A percentile compares a stretch with the other conserved stretches of the same genome.
Evolutionary conservation across 352 stramenopile species (phyloP).

Genomic region (Pythium diclinum): DNA sequence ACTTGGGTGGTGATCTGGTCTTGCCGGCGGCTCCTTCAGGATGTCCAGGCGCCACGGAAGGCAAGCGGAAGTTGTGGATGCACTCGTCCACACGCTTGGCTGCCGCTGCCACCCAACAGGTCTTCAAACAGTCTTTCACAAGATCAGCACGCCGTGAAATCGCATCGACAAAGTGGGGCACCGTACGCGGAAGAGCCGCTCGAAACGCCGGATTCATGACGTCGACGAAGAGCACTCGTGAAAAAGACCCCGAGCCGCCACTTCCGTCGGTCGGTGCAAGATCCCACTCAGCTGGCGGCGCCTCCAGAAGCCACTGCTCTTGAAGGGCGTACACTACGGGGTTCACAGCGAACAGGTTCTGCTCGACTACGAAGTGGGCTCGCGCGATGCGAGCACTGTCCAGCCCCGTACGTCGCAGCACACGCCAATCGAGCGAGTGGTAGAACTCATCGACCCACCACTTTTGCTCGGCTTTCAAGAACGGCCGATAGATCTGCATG

Average conservation of each 20-base stretch:
- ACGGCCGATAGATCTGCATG: constrained; percentile 83
- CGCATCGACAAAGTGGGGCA: constrained; percentile 85
- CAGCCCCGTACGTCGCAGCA: constrained; percentile 80
- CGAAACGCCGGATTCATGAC: constrained; percentile 64
- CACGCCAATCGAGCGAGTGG: constrained; percentile 66
- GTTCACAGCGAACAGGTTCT: constrained; percentile 70
- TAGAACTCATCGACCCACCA: constrained; percentile 86
- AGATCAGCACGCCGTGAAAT: constrained; percentile 74
- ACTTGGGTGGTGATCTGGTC: constrained; percentile 18
- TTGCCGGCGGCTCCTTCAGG: neutral
- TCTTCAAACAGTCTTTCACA: constrained; percentile 83
- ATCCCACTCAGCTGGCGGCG: constrained; percentile 69
- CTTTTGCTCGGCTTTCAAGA: constrained; percentile 75
- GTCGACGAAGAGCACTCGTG: constrained; percentile 82
- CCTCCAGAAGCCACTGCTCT: constrained; percentile 82
- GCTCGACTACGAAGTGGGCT: constrained; percentile 40
- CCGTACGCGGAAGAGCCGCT: constrained; percentile 62
- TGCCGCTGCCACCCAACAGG: constrained; percentile 73
- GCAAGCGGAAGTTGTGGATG: constrained; percentile 25
- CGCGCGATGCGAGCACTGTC: constrained; percentile 42
- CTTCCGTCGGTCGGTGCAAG: constrained; percentile 35
- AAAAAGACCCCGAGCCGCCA: constrained; percentile 41
- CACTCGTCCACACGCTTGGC: constrained; percentile 74
- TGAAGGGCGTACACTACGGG: constrained; percentile 85
- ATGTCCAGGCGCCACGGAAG: neutral